Conservation (phyloP, 2,329 filamentous ascomycete genomes). For the Davidsoniella australis region DNA sequence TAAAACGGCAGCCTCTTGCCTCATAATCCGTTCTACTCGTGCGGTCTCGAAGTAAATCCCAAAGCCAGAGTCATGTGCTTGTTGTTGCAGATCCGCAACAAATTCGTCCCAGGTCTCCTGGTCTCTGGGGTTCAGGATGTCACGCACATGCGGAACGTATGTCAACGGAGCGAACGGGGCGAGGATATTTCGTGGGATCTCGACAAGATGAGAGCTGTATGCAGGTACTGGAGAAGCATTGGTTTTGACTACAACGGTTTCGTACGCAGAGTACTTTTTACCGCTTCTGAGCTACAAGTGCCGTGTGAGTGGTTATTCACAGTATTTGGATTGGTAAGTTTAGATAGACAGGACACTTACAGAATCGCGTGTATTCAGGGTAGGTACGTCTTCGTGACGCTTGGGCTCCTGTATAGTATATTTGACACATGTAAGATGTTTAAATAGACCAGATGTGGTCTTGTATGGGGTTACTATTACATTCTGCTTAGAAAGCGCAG, state of each 20-base stretch:
- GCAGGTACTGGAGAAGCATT: constrained; percentile 35
- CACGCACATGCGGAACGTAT: constrained; percentile 41
- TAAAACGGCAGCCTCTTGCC: constrained; percentile 8
- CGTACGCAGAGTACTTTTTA: constrained; percentile 1
- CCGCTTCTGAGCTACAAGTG: background rate
- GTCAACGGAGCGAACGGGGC: constrained; percentile 43
- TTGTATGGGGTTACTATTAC: background rate
- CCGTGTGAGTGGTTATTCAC: background rate
- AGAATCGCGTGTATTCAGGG: too few species aligned
- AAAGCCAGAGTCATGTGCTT: constrained; percentile 9
- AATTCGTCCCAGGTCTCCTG: constrained; percentile 7
- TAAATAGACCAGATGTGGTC: too few species aligned
- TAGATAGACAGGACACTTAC: too few species aligned
- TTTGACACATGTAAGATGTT: too few species aligned
- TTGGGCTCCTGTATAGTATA: too few species aligned
- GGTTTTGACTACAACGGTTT: constrained; percentile 30
- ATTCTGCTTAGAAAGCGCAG: constrained; percentile 1
- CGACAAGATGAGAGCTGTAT: constrained; percentile 42
- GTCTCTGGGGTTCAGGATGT: constrained; percentile 37
- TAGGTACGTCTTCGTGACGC: too few species aligned
- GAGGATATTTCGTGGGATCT: constrained; percentile 41
- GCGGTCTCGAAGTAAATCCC: constrained; percentile 7
- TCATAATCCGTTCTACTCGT: constrained; percentile 8
- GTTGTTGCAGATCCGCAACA: constrained; percentile 7
- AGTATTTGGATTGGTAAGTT: background rate